phyloP scores from a whole-genome alignment of 192 early-diverging fungal species.

The Entomortierella lignicola region DNA sequence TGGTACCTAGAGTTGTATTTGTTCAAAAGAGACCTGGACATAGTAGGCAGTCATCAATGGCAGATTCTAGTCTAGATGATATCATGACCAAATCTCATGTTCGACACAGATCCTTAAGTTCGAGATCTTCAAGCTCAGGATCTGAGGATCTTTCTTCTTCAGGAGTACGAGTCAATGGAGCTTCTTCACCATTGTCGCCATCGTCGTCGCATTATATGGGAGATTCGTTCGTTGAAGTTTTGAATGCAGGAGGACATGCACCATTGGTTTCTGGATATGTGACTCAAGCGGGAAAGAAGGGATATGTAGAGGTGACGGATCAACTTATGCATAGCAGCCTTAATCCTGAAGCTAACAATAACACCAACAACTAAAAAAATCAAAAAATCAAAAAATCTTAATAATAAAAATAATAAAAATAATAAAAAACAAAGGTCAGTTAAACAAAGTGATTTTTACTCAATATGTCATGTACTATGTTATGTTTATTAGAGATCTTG shows the following conservation, averaged over 20 bases:
- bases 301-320: slow-evolving; percentile 49
- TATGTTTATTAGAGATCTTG: too few relatives aligned
- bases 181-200: neutral
- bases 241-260: slow-evolving; percentile 1
- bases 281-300: slow-evolving; percentile 50
- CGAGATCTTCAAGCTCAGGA: slow-evolving; percentile 28
- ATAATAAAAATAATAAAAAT: too few relatives aligned
- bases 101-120: slow-evolving; percentile 21
- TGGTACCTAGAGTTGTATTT: slow-evolving; percentile 52
- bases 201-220: slow-evolving; percentile 19
- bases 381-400: too few relatives aligned
- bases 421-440: too few relatives aligned
- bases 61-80: slow-evolving; percentile 13
- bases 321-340: slow-evolving; percentile 32
- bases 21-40: slow-evolving; percentile 39
- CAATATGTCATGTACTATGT: too few relatives aligned
- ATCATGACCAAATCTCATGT: slow-evolving; percentile 46
- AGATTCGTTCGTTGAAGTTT: slow-evolving; percentile 50
- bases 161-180: neutral
- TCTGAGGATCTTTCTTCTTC: slow-evolving; percentile 8
- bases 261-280: slow-evolving; percentile 49
- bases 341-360: slow-evolving; percentile 30
- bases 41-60: slow-evolving; percentile 24
- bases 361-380: neutral
- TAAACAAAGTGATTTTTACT: too few relatives aligned